Evolutionary conservation across 1,284 basidiomycete species (phyloP), one percentile per base, ranked within the genome.

Genomic region (Crucibulum parvulum): DNA sequence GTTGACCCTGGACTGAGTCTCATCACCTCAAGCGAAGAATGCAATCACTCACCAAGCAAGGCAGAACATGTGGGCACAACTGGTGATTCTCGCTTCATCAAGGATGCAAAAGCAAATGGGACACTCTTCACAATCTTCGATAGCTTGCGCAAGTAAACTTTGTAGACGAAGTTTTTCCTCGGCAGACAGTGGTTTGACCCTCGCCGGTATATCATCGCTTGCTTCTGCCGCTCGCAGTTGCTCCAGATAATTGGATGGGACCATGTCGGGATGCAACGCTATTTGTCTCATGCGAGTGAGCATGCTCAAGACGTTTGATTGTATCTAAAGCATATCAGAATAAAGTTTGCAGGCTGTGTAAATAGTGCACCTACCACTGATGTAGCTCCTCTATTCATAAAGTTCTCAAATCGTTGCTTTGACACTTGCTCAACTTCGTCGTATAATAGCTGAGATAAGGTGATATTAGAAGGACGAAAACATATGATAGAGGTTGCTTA

Each of bases 271-370:
- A 66, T 95, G 93, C 18, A 96, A 84, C 24, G 87, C 91, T 13
- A 96, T 79, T 75, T 97, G 95, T 15, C 95, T 88, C 77, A 97
- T 83, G 37, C 95, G 88, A 2, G 94, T 95, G 16, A 97, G 81
- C 86, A 95, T 87, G 62, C 91, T 91, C 37, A 94, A 75, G 5
- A 94, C 86, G 64, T 90, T 92, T 2, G 86, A 85, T 68, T 88
- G 87, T 1, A 87, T 79, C 90, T 92, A 53, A 50, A 51, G 55
- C 55, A 36, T 7, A 16, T 60, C 16, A 63, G 10, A 52, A 24
- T 34, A 10, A 11, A 24, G 18, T 38, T 11, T 16, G 13, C 13
- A 16, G 31, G 37, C 46, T 15, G 37, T 45, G 37, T 16, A 52
- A 18, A 58, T 15, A 24, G 24, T 31, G 45, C 18, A 50, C 68